These are phyloP conservation scores for Candida albicans DNA, from an alignment of 1,139 yeast species.

Conservation along the genomic window DNA sequence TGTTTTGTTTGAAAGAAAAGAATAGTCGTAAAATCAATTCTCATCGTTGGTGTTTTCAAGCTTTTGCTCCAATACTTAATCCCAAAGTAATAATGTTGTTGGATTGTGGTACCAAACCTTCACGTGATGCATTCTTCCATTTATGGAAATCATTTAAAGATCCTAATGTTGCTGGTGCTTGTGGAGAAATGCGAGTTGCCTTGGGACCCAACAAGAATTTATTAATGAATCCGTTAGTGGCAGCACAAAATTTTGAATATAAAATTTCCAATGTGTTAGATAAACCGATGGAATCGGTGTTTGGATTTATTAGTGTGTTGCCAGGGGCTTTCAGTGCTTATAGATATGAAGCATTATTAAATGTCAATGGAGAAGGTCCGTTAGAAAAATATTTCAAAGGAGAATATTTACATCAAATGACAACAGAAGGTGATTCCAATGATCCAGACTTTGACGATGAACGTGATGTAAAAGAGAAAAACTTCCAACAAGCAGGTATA, in stretches of 20 bases:
- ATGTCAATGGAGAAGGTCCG: slow-evolving; percentile 68
- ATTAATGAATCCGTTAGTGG: slow-evolving; percentile 71
- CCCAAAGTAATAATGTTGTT: slow-evolving; percentile 72
- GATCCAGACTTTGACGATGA: slow-evolving; percentile 45
- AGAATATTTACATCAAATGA: slow-evolving; percentile 61
- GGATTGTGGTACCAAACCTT: slow-evolving; percentile 82
- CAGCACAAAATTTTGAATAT: slow-evolving; percentile 84
- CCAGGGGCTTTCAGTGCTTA: slow-evolving; percentile 92
- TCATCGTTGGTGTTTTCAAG: slow-evolving; percentile 84
- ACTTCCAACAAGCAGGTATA: slow-evolving; percentile 56
- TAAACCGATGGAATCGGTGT: slow-evolving; percentile 80
- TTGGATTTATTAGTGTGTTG: slow-evolving; percentile 77
- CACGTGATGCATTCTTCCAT: slow-evolving; percentile 68
- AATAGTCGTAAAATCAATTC: slow-evolving; percentile 77
- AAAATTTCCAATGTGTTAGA: slow-evolving; percentile 80
- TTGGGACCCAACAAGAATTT: slow-evolving; percentile 57
- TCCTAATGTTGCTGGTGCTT: slow-evolving; percentile 80
- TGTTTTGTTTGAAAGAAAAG: slow-evolving; percentile 76
- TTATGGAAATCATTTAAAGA: slow-evolving; percentile 77
- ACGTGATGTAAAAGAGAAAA: slow-evolving; percentile 40
- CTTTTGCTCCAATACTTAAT: slow-evolving; percentile 67
- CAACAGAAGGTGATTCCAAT: slow-evolving; percentile 22
- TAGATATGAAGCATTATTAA: slow-evolving; percentile 67
- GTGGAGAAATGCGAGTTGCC: slow-evolving; percentile 79
- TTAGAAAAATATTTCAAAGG: slow-evolving; percentile 79